Percentiles rank a stretch among this genome's conserved stretches.
Evolutionary conservation across 257 asterid species (phyloP).

Genomic region (Solanum chmielewskii): DNA sequence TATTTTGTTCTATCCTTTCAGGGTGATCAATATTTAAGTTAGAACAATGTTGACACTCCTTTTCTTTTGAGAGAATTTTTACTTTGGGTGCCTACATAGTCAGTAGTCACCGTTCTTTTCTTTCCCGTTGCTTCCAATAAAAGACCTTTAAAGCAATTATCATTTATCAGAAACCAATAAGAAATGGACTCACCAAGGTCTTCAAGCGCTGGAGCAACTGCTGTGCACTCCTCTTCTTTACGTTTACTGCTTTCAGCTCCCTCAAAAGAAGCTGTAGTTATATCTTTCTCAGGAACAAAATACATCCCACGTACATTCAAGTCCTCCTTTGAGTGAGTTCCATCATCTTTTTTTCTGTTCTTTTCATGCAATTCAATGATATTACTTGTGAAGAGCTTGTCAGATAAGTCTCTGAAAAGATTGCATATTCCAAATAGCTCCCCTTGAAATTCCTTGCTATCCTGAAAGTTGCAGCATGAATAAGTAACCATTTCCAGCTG

Average conservation of each 20-base stretch:
- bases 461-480: slow-evolving; percentile 31
- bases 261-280: slow-evolving; percentile 1
- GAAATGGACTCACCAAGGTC: slow-evolving; percentile 55
- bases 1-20: neutral
- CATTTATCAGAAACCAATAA: neutral
- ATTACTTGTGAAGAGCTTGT: slow-evolving; percentile 85
- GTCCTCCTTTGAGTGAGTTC: slow-evolving; percentile 15
- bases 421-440: slow-evolving; percentile 91
- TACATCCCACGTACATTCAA: slow-evolving; percentile 19
- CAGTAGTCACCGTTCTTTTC: neutral
- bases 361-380: slow-evolving; percentile 54
- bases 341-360: slow-evolving; percentile 18
- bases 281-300: slow-evolving; percentile 20
- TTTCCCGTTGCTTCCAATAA: neutral
- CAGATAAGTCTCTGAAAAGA: slow-evolving; percentile 80
- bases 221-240: slow-evolving; percentile 6
- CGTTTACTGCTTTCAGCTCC: slow-evolving; percentile 13
- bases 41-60: neutral
- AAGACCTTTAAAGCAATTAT: neutral
- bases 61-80: neutral
- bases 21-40: neutral
- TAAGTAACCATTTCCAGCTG: neutral
- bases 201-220: slow-evolving; percentile 28
- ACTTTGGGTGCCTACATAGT: neutral
- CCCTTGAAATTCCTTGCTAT: slow-evolving; percentile 73